These are phyloP conservation scores for Cordyceps farinosa DNA, from an alignment of 2,329 filamentous ascomycete species.

Conservation along the genomic window DNA sequence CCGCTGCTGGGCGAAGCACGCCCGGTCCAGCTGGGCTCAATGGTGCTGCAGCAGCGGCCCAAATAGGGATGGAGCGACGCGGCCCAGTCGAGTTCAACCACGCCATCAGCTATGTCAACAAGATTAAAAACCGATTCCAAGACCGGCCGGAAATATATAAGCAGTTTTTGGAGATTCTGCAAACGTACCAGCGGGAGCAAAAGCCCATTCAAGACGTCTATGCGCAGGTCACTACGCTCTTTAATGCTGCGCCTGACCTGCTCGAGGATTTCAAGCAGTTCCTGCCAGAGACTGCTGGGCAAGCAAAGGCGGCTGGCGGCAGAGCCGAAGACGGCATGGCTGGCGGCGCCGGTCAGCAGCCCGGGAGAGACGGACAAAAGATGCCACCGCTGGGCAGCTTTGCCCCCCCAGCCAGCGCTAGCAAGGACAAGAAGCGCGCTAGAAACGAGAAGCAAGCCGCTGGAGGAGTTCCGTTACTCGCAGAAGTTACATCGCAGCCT, in stretches of 20 bases:
- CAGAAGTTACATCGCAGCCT: slow-evolving; percentile 40
- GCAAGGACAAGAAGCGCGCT: slow-evolving; percentile 88
- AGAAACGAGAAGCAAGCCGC: slow-evolving; percentile 55
- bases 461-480: slow-evolving; percentile 42
- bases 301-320: slow-evolving; percentile 48
- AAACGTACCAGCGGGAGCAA: slow-evolving; percentile 96
- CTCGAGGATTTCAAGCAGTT: slow-evolving; percentile 99
- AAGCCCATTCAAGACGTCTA: slow-evolving; percentile 99
- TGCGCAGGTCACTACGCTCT: slow-evolving; percentile 89
- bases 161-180: slow-evolving; percentile 95
- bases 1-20: slow-evolving; percentile 58
- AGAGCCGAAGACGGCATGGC: slow-evolving; percentile 58
- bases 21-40: slow-evolving; percentile 57
- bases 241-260: slow-evolving; percentile 88
- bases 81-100: slow-evolving; percentile 98
- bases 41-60: slow-evolving; percentile 54
- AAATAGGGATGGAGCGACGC: slow-evolving; percentile 72
- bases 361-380: slow-evolving; percentile 61
- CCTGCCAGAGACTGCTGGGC: slow-evolving; percentile 74
- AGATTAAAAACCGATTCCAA: slow-evolving; percentile 99
- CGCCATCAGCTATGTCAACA: slow-evolving; percentile 98
- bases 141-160: slow-evolving; percentile 98
- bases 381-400: slow-evolving; percentile 96
- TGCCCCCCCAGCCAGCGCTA: slow-evolving; percentile 73
- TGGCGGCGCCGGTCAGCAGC: slow-evolving; percentile 40